A percentile compares a stretch with the other conserved stretches of the same genome.
Conservation (phyloP, 345 rosid genomes). For the Gossypium raimondii region DNA sequence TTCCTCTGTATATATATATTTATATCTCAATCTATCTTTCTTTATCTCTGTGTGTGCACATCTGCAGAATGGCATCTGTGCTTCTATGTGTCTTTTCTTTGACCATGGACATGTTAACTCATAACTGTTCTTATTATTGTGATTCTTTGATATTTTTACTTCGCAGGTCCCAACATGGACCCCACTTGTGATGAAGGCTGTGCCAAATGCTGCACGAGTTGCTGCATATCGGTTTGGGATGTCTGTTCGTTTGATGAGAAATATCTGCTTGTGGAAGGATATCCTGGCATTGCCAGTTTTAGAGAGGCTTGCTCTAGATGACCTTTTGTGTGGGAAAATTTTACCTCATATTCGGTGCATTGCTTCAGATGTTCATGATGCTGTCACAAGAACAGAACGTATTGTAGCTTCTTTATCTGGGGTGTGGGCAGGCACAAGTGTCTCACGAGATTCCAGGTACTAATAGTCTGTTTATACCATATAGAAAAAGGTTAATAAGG, state of each 20-base stretch:
- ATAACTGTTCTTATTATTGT: not conserved
- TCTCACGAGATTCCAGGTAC: constrained; percentile 57
- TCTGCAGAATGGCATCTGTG: not conserved
- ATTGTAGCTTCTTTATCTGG: constrained; percentile 70
- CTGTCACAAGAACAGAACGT: constrained; percentile 76
- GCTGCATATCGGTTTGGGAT: constrained; percentile 86
- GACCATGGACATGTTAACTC: not conserved
- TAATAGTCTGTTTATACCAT: not conserved
- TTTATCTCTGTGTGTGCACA: not conserved
- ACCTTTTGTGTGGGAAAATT: constrained; percentile 71
- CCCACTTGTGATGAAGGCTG: constrained; percentile 72
- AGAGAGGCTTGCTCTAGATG: constrained; percentile 80
- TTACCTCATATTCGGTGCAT: constrained; percentile 83
- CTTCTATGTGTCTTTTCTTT: not conserved
- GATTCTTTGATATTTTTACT: constrained; percentile 11
- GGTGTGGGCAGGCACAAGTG: constrained; percentile 71
- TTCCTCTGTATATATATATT: not conserved
- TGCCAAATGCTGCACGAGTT: constrained; percentile 74
- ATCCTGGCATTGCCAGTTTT: constrained; percentile 70
- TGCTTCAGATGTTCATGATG: constrained; percentile 73
- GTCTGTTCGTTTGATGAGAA: constrained; percentile 81
- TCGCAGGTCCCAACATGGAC: constrained; percentile 86
- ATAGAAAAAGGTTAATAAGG: not conserved
- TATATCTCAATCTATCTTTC: not conserved
- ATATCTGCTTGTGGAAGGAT: constrained; percentile 89